Base-by-base conservation (phyloP, 2,329 filamentous ascomycete genomes). In the Stemphylium beticola region DNA sequence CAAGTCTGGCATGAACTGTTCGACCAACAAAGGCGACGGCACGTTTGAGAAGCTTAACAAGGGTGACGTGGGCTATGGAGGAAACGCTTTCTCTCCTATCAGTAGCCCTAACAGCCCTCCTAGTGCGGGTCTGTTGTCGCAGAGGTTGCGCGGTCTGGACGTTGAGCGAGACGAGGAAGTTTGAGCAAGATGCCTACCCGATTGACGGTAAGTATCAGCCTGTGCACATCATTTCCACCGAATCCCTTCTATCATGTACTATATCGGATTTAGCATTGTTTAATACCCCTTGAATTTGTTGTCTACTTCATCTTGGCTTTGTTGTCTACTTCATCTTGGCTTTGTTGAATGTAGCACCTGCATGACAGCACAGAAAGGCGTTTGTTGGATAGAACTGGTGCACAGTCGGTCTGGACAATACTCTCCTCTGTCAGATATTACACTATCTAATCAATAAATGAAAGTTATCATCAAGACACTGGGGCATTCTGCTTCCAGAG, bases 71-170 rank as follows among this genome's bases (percentile, higher is more conserved):
- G 74, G 75, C n/a, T 76, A 76, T 50, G 79, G 70, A 10, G 68
- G 69, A 6, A 73, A 73, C 37, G 71, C 68, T 14, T 74, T 72
- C 49, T 65, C 64, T 31, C 65, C 68, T n/a, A 32, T 70, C 8
- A 48, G 58, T 18, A 64, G 65, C n/a, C 53, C 64, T n/a, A 57
- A 17, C 82, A 86, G 32, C 87, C 90, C 66, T 83, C 87, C 33
- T 81, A 80, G 84, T 4, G 87, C 91, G 65, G 85, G 90, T 2
- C 74, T 95, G 14, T 77, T 95, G 14, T 90, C 90, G 10, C 86
- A 86, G 69, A 83, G 86, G 52, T 76, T 93, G 39, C 83, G 86
- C 60, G 84, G 85, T 5, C 76, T 91, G 5, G 88, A 86, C 33
- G 76, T 82, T 11, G 76, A 80, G 53, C 69, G 50, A 34, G 53